Conservation (phyloP, 805 yeast genomes). For the Cyberlindnera lachancei region DNA sequence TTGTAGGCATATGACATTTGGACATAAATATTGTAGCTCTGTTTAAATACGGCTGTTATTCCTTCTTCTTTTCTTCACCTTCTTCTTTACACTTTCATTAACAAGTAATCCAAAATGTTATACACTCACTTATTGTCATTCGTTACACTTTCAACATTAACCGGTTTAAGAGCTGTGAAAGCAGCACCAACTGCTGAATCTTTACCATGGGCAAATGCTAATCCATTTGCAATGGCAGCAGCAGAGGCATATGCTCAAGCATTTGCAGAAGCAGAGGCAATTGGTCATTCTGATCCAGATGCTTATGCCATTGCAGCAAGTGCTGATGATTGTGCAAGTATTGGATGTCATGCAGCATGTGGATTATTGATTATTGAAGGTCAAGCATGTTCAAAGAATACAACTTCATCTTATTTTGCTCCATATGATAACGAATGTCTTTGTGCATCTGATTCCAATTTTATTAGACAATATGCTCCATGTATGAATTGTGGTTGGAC, state of each 20-base stretch:
- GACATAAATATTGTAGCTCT: no score
- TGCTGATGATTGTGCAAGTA: constrained; percentile 25
- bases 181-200: constrained; percentile 9
- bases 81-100: no score
- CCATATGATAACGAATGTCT: constrained; percentile 27
- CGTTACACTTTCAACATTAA: no score
- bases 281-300: constrained; percentile 25
- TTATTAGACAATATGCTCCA: constrained; percentile 22
- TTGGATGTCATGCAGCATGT: constrained; percentile 28
- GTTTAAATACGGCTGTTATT: no score
- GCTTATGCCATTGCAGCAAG: constrained; percentile 26
- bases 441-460: constrained; percentile 24
- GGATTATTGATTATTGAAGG: constrained; percentile 28
- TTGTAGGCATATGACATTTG: no score
- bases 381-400: constrained; percentile 20
- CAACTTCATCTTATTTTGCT: constrained; percentile 16
- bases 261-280: constrained; percentile 22
- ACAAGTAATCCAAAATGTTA: no score
- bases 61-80: no score
- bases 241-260: constrained; percentile 21
- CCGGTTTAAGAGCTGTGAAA: not conserved
- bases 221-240: constrained; percentile 18
- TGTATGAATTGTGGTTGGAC: constrained; percentile 37
- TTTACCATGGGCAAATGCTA: constrained; percentile 17
- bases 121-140: no score